Percentiles rank a stretch among this genome's conserved stretches.
Evolutionary conservation across 768 basidiomycete species (phyloP).

Genomic region (Tylopilus sp.): DNA sequence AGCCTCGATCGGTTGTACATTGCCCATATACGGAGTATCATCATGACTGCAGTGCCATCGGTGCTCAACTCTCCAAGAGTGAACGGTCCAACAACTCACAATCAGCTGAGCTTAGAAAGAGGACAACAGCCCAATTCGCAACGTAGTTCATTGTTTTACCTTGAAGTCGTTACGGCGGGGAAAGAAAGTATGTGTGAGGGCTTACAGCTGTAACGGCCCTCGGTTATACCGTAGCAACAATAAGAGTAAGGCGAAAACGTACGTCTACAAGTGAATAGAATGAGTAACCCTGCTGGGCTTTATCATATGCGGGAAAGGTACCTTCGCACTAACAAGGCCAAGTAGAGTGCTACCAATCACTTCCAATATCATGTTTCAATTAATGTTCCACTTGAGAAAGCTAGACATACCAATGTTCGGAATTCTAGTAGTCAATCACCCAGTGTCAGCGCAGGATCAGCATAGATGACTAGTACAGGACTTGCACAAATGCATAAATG

Average conservation of each 20-base stretch:
- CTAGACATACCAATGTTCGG: background rate
- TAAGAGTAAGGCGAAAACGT: background rate
- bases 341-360: slow-evolving; percentile 4
- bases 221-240: background rate
- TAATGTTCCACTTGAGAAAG: background rate
- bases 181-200: background rate
- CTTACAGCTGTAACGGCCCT: slow-evolving; percentile 1
- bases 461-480: background rate
- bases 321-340: background rate
- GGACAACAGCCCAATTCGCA: background rate
- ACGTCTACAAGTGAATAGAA: background rate
- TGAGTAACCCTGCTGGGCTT: background rate
- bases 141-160: background rate
- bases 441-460: no score
- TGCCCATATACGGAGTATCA: background rate
- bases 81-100: background rate
- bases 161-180: background rate
- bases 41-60: background rate
- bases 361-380: background rate
- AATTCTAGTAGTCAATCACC: background rate
- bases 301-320: background rate
- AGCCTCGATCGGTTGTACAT: background rate
- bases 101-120: slow-evolving; percentile 1
- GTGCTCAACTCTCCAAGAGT: background rate
- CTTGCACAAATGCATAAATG: background rate